Percentiles rank a stretch among this genome's conserved stretches.
These are phyloP conservation scores for Apiospora arundinis DNA, from an alignment of 2,329 filamentous ascomycete genomes.

Conservation along the genomic window DNA sequence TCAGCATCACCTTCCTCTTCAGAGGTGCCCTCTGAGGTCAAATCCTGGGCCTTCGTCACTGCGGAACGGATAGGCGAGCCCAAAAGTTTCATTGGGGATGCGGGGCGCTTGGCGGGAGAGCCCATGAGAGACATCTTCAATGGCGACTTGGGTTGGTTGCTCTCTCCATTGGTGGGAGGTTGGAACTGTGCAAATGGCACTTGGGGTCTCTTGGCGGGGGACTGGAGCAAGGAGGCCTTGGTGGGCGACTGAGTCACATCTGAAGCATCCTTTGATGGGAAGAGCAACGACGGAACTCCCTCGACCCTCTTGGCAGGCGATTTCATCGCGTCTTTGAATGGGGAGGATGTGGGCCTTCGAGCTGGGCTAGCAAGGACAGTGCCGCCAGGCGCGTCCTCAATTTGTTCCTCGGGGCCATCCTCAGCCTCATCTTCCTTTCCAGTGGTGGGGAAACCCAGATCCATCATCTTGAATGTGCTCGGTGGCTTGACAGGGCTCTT, in stretches of 20 bases:
- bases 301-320: conserved; percentile 64
- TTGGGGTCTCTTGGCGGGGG: conserved; percentile 56
- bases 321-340: conserved; percentile 61
- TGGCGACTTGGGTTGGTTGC: conserved; percentile 42
- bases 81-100: conserved; percentile 36
- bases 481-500: conserved; percentile 62
- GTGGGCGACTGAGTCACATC: conserved; percentile 49
- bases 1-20: not conserved
- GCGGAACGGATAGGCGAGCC: conserved; percentile 26
- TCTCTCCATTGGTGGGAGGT: conserved; percentile 34
- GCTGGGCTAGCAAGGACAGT: conserved; percentile 60
- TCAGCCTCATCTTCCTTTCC: conserved; percentile 30
- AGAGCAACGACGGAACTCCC: conserved; percentile 37
- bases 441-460: conserved; percentile 34
- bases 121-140: conserved; percentile 42
- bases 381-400: conserved; percentile 41
- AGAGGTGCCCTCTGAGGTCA: not conserved
- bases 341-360: conserved; percentile 58
- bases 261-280: conserved; percentile 36
- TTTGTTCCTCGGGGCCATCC: conserved; percentile 40
- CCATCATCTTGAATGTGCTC: conserved; percentile 43
- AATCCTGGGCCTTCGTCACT: not conserved
- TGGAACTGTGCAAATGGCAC: conserved; percentile 35
- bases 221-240: conserved; percentile 57
- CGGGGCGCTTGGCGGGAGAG: conserved; percentile 40